phyloP scores from a whole-genome alignment of 2,329 filamentous ascomycete species.

The Sarocladium oryzae region DNA sequence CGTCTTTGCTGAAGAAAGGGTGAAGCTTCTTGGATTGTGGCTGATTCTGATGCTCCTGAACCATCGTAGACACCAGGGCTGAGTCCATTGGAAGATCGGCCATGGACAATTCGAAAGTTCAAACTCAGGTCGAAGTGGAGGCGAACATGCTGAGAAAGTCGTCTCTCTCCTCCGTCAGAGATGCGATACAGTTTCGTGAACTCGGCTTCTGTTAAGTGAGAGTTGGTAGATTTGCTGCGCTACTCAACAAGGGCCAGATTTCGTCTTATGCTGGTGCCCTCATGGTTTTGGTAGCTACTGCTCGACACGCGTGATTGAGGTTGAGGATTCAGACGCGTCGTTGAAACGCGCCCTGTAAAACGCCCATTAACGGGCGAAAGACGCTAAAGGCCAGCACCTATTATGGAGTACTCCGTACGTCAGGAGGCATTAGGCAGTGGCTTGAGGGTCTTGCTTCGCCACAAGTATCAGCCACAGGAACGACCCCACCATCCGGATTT shows the following conservation, averaged over 20 bases:
- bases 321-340: constrained; percentile 1
- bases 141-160: background rate
- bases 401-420: too few species aligned
- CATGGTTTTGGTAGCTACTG: background rate
- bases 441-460: background rate
- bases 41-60: constrained; percentile 17
- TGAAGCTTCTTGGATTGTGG: constrained; percentile 39
- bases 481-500: constrained; percentile 27
- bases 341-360: constrained; percentile 3
- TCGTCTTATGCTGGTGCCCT: background rate
- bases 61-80: constrained; percentile 37
- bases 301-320: background rate
- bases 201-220: too few species aligned
- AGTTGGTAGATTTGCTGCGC: too few species aligned
- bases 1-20: constrained; percentile 42
- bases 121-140: background rate
- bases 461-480: constrained; percentile 1
- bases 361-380: constrained; percentile 2
- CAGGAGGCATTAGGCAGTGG: background rate
- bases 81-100: constrained; percentile 32
- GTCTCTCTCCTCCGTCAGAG: too few species aligned
- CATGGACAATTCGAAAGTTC: constrained; percentile 10
- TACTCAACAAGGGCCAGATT: too few species aligned
- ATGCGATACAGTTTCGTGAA: too few species aligned
- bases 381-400: background rate